Conservation (phyloP, 257 asterid genomes). For the Solanum corneliomulleri region DNA sequence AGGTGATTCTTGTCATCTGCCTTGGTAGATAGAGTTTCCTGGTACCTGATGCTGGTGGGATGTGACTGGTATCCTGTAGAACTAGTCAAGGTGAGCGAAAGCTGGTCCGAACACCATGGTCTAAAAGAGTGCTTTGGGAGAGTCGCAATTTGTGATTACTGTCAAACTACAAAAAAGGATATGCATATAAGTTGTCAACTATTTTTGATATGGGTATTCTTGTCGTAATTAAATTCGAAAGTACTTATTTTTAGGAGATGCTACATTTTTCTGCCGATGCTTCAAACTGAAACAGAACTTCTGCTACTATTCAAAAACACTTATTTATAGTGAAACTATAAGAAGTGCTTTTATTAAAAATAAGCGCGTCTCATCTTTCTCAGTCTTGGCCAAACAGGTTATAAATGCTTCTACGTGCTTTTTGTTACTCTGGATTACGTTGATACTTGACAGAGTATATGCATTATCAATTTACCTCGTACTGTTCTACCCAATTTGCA, state of each 20-base stretch:
- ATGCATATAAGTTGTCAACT: background rate
- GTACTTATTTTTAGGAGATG: background rate
- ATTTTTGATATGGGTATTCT: background rate
- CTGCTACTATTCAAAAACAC: background rate
- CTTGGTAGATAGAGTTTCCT: too few relatives aligned
- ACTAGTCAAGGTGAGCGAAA: too few relatives aligned
- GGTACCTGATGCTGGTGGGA: too few relatives aligned
- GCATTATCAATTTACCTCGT: background rate
- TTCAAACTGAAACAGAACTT: background rate
- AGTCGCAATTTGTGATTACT: too few relatives aligned
- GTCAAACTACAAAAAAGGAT: background rate
- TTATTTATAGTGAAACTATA: background rate
- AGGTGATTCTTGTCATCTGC: too few relatives aligned
- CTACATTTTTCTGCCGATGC: background rate
- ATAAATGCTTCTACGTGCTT: background rate
- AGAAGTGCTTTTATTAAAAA: background rate
- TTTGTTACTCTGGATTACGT: background rate
- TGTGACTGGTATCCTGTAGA: too few relatives aligned
- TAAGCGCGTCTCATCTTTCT: background rate
- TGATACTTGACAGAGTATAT: background rate
- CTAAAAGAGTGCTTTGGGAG: background rate
- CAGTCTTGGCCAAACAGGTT: background rate
- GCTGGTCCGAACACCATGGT: too few relatives aligned
- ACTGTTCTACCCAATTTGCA: constrained; percentile 22
- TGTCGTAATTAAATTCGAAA: background rate